Percentiles rank a stretch among this genome's conserved stretches.
Evolutionary conservation across 306 rosid species (phyloP).

Genomic region (Neltuma alba): DNA sequence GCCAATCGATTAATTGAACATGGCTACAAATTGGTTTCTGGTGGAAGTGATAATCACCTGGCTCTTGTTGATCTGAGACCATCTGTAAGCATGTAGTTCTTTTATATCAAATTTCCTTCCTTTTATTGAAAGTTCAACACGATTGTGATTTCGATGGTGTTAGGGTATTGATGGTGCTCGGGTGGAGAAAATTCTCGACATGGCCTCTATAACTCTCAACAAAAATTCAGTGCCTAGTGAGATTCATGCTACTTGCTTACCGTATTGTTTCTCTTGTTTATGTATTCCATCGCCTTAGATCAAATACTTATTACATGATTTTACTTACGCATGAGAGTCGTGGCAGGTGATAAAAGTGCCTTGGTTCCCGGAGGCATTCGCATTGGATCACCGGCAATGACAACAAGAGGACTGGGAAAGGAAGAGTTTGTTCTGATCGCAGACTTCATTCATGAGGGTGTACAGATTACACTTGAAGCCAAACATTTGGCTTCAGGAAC

Average conservation of each 20-base stretch:
- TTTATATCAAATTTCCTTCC: background rate
- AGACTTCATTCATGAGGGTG: constrained; percentile 88
- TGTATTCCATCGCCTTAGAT: too few relatives aligned
- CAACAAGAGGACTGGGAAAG: constrained; percentile 86
- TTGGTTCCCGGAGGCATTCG: constrained; percentile 94
- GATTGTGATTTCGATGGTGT: too few relatives aligned
- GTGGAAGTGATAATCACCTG: constrained; percentile 92
- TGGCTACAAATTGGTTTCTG: constrained; percentile 89
- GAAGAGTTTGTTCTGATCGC: constrained; percentile 70
- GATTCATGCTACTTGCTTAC: constrained; percentile 22
- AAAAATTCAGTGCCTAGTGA: constrained; percentile 94
- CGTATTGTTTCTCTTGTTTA: background rate
- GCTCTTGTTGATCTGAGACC: constrained; percentile 96
- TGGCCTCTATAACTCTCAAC: constrained; percentile 91
- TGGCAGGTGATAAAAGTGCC: constrained; percentile 87
- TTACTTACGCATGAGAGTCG: constrained; percentile 26
- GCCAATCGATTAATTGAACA: constrained; percentile 64
- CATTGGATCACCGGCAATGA: constrained; percentile 97
- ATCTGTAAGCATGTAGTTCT: constrained; percentile 57
- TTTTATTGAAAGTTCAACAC: too few relatives aligned
- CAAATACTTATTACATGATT: background rate
- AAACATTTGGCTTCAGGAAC: constrained; percentile 63
- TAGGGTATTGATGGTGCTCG: constrained; percentile 98
- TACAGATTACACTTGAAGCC: constrained; percentile 69
- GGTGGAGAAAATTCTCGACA: constrained; percentile 92